A percentile compares a stretch with the other conserved stretches of the same genome.
phyloP scores from a whole-genome alignment of 305 asterid genomes.

The Plantago coronopus region DNA sequence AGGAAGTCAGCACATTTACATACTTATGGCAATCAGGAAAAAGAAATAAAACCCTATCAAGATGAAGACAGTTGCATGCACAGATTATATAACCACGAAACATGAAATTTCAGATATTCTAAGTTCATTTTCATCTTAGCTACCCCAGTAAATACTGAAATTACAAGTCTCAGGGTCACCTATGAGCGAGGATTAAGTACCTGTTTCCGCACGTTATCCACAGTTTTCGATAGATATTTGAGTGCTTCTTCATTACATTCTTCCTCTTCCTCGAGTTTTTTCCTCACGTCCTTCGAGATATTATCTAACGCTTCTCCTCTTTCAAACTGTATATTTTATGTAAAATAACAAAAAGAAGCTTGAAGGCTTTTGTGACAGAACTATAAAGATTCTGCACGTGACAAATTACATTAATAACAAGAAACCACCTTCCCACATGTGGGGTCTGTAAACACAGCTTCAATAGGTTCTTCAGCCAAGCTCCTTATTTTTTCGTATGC shows the following conservation, averaged over 20 bases:
- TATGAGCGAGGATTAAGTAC: conserved; percentile 31
- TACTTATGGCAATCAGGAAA: conserved; percentile 21
- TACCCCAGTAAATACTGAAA: conserved; percentile 2
- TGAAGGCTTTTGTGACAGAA: conserved; percentile 5
- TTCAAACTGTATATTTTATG: conserved; percentile 56
- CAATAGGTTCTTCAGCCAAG: conserved; percentile 78
- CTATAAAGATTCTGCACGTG: not conserved
- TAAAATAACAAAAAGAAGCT: conserved; percentile 16
- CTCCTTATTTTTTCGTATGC: conserved; percentile 71
- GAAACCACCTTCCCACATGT: conserved; percentile 79
- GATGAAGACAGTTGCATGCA: not conserved
- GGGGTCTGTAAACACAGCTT: conserved; percentile 87
- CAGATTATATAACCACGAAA: conserved; percentile 18
- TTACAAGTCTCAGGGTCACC: not conserved
- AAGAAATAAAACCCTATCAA: not conserved
- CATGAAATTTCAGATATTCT: conserved; percentile 7
- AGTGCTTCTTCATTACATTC: conserved; percentile 84
- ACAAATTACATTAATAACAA: conserved; percentile 8
- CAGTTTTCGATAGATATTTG: conserved; percentile 68
- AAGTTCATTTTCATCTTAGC: not conserved
- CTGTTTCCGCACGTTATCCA: conserved; percentile 87
- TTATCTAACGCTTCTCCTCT: conserved; percentile 95
- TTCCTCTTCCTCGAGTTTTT: conserved; percentile 77
- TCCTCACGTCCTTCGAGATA: conserved; percentile 64
- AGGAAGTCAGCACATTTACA: conserved; percentile 22